phyloP scores from a whole-genome alignment of 2,329 filamentous ascomycete genomes.

The Xylariomycetidae sp. region DNA sequence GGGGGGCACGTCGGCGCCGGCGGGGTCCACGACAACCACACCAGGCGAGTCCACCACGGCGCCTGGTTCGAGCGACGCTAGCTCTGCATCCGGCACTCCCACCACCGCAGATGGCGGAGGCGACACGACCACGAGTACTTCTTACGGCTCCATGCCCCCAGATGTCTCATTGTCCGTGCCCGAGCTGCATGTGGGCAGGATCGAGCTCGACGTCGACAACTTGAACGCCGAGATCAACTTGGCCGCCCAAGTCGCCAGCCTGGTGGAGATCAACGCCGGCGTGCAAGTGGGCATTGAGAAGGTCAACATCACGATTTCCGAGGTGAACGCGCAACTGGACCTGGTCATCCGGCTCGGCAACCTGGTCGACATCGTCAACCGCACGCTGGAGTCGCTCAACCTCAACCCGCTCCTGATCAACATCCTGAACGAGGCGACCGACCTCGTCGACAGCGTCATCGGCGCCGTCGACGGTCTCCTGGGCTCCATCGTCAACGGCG shows the following conservation, averaged over 20 bases:
- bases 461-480: slow-evolving; percentile 55
- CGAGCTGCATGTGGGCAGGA: slow-evolving; percentile 52
- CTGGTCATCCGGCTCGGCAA: slow-evolving; percentile 56
- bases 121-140: slow-evolving; percentile 16
- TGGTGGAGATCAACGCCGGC: slow-evolving; percentile 52
- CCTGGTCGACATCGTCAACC: slow-evolving; percentile 56
- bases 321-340: slow-evolving; percentile 55
- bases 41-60: slow-evolving; percentile 5
- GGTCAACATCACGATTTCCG: slow-evolving; percentile 58
- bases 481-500: slow-evolving; percentile 53
- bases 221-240: slow-evolving; percentile 56
- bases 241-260: slow-evolving; percentile 53
- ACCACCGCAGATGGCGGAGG: slow-evolving; percentile 14
- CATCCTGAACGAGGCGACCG: slow-evolving; percentile 48
- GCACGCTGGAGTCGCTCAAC: slow-evolving; percentile 54
- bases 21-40: slow-evolving; percentile 10
- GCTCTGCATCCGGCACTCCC: slow-evolving; percentile 14
- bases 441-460: slow-evolving; percentile 47
- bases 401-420: slow-evolving; percentile 58
- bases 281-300: slow-evolving; percentile 43
- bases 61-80: slow-evolving; percentile 7
- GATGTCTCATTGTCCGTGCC: slow-evolving; percentile 57
- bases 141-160: slow-evolving; percentile 36
- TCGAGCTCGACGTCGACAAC: slow-evolving; percentile 57
- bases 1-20: slow-evolving; percentile 10